Evolutionary conservation across 2,329 filamentous ascomycete genomes (phyloP).

Genomic region (Dothidotthia symphoricarpi): DNA sequence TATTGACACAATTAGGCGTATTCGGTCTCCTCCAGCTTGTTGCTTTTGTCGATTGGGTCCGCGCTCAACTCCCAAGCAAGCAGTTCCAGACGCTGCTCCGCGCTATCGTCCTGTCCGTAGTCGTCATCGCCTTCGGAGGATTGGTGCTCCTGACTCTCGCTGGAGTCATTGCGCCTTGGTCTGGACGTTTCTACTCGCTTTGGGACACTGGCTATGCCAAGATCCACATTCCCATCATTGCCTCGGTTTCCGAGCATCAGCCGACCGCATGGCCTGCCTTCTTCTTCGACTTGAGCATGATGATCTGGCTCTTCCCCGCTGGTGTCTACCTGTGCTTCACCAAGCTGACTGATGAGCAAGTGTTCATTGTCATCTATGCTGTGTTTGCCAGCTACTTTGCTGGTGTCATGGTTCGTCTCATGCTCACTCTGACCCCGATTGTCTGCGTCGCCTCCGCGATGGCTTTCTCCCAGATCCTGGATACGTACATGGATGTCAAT

Average conservation of each 20-base stretch:
- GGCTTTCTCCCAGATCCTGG: constrained; percentile 81
- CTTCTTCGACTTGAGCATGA: constrained; percentile 97
- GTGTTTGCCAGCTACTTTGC: constrained; percentile 97
- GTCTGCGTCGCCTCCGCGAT: constrained; percentile 94
- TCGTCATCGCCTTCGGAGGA: constrained; percentile 69
- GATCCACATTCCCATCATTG: constrained; percentile 98
- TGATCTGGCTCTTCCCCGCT: constrained; percentile 98
- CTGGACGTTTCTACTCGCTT: constrained; percentile 96
- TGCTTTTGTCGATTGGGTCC: constrained; percentile 86
- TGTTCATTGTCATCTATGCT: constrained; percentile 97
- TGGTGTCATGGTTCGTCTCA: constrained; percentile 98
- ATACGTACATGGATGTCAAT: constrained; percentile 72
- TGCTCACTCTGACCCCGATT: constrained; percentile 94
- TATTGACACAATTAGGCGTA: no score
- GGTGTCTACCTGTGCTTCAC: constrained; percentile 99
- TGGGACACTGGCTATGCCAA: constrained; percentile 99
- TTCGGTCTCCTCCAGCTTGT: constrained; percentile 95
- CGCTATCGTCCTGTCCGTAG: constrained; percentile 70
- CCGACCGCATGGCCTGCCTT: constrained; percentile 98
- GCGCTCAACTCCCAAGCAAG: constrained; percentile 81
- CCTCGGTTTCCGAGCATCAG: constrained; percentile 99
- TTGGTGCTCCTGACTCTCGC: constrained; percentile 80
- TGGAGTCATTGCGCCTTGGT: constrained; percentile 95
- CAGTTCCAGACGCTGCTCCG: constrained; percentile 92
- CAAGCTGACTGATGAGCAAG: constrained; percentile 89